These are phyloP conservation scores for Rhizomucor pusillus DNA, from an alignment of 371 early-diverging fungal species.

Conservation along the genomic window DNA sequence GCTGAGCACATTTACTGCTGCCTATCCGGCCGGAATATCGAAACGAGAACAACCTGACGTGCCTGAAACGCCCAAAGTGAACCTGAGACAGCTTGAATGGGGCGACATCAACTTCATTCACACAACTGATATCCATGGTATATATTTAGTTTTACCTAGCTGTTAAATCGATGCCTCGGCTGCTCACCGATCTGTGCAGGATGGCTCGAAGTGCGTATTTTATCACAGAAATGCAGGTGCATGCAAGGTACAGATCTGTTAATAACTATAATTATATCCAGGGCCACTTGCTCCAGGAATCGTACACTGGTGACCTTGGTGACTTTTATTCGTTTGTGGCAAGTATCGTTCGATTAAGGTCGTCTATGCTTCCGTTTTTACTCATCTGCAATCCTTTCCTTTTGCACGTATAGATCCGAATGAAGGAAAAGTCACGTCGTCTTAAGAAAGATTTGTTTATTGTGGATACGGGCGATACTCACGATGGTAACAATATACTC, in stretches of 20 bases:
- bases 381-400: background rate
- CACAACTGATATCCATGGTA: constrained; percentile 50
- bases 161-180: too few species aligned
- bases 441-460: constrained; percentile 54
- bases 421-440: constrained; percentile 48
- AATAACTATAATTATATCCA: constrained; percentile 7
- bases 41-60: constrained; percentile 32
- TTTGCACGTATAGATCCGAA: constrained; percentile 18
- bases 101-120: constrained; percentile 53
- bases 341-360: constrained; percentile 1
- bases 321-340: constrained; percentile 55
- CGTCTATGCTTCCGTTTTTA: background rate
- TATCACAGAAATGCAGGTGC: background rate
- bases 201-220: constrained; percentile 32
- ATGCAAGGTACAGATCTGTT: background rate
- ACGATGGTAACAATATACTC: constrained; percentile 33
- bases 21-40: background rate
- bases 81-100: constrained; percentile 40
- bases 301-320: constrained; percentile 53
- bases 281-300: constrained; percentile 41
- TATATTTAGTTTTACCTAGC: background rate
- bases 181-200: constrained; percentile 19
- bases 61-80: constrained; percentile 20
- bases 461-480: constrained; percentile 55
- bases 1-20: background rate